Conservation (phyloP, 2,329 filamentous ascomycete species). For the Xylaria hypoxylon region DNA sequence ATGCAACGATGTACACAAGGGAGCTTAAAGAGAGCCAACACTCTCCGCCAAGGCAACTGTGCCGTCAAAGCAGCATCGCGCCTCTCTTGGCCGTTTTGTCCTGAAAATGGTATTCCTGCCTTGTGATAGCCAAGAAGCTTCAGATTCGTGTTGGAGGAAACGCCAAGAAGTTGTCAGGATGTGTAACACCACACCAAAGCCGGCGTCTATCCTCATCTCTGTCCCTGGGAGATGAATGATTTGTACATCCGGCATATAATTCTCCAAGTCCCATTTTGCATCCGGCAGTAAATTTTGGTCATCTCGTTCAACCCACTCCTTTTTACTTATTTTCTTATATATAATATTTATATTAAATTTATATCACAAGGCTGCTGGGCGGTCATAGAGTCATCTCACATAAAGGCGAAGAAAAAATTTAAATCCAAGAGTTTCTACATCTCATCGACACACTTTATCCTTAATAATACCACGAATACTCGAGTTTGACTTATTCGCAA, state of each 20-base stretch:
- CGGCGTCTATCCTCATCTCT: conserved; percentile 21
- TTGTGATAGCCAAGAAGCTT: conserved; percentile 33
- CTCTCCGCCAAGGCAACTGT: conserved; percentile 3
- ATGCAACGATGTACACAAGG: not conserved
- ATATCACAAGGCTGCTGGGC: conserved; percentile 16
- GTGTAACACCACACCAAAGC: conserved; percentile 2
- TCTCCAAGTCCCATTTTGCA: not conserved
- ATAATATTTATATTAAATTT: not conserved
- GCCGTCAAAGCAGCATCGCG: conserved; percentile 21
- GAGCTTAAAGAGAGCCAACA: conserved; percentile 2
- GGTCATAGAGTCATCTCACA: not conserved
- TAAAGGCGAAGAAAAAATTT: not conserved
- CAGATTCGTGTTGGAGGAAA: conserved; percentile 21
- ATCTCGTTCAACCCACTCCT: not conserved
- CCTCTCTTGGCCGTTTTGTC: conserved; percentile 21
- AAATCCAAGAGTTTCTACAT: not conserved
- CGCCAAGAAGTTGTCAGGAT: conserved; percentile 24
- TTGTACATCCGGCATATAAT: conserved; percentile 17
- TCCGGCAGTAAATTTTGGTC: not conserved
- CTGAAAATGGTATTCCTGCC: conserved; percentile 10
- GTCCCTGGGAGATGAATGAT: not conserved
- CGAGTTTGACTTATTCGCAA: conserved; percentile 18
- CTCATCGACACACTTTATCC: not conserved
- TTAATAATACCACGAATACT: not conserved
- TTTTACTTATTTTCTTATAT: not conserved